A percentile compares a stretch with the other conserved stretches of the same genome.
Evolutionary conservation across 2,329 filamentous ascomycete genomes (phyloP).

Genomic region (Septoria petroselini): DNA sequence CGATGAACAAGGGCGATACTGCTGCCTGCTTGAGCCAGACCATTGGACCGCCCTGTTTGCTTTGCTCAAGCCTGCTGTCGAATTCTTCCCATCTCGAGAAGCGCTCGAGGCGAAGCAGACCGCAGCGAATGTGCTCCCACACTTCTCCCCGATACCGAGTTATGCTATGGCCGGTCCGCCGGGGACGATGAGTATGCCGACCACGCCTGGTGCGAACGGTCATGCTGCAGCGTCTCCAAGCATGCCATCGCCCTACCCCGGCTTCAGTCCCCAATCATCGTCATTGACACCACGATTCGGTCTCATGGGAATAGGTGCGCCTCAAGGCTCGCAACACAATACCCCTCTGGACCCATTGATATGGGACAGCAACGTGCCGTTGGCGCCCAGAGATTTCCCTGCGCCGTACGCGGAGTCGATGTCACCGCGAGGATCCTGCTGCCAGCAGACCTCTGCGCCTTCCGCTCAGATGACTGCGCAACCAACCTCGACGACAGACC

Average conservation of each 20-base stretch:
- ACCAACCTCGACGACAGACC: conserved; percentile 9
- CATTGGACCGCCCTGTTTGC: conserved; percentile 34
- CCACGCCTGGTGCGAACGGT: conserved; percentile 16
- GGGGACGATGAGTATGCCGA: conserved; percentile 18
- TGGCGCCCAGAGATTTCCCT: conserved; percentile 27
- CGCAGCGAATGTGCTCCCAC: conserved; percentile 10
- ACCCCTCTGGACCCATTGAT: conserved; percentile 26
- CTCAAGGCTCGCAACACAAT: conserved; percentile 25
- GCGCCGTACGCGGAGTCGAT: conserved; percentile 19
- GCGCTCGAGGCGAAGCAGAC: conserved; percentile 29
- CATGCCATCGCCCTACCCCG: conserved; percentile 19
- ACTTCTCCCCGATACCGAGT: conserved; percentile 22
- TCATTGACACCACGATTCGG: conserved; percentile 32
- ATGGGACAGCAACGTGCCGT: conserved; percentile 30
- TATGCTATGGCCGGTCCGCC: conserved; percentile 22
- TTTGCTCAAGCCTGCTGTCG: conserved; percentile 33
- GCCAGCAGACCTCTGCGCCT: conserved; percentile 27
- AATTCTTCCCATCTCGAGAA: conserved; percentile 33
- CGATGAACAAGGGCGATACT: conserved; percentile 37
- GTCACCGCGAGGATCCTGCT: conserved; percentile 27
- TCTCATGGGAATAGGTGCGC: conserved; percentile 35
- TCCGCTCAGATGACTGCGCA: conserved; percentile 16
- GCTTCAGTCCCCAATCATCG: conserved; percentile 17
- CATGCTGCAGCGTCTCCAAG: conserved; percentile 16
- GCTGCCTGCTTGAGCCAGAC: conserved; percentile 35